These are phyloP conservation scores for Claviceps pusilla DNA, from an alignment of 2,329 filamentous ascomycete species.

Conservation along the genomic window DNA sequence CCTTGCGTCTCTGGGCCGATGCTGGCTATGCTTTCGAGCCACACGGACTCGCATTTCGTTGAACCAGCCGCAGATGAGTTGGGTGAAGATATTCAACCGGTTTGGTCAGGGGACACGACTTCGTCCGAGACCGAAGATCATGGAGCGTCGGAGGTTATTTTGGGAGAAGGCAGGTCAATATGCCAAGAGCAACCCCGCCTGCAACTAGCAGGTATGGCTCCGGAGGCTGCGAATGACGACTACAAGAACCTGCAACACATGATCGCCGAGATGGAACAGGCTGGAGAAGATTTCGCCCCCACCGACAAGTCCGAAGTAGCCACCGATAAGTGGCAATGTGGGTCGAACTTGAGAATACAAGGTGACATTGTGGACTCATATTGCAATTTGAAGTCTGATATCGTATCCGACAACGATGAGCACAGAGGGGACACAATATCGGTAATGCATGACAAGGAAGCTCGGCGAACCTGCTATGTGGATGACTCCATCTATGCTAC, in stretches of 20 bases:
- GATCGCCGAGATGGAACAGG: background rate
- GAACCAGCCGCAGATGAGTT: constrained; percentile 10
- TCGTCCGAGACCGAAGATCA: background rate
- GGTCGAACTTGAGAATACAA: constrained; percentile 25
- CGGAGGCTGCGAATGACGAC: background rate
- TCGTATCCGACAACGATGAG: constrained; percentile 40
- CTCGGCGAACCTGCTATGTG: background rate
- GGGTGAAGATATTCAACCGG: background rate
- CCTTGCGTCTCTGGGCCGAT: constrained; percentile 30
- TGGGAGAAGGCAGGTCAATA: background rate
- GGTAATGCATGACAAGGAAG: background rate
- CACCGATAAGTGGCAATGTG: background rate
- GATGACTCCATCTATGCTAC: background rate
- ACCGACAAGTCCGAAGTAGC: background rate
- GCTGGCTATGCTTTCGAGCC: constrained; percentile 29
- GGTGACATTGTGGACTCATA: constrained; percentile 32
- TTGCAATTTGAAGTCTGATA: constrained; percentile 29
- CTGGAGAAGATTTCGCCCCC: background rate
- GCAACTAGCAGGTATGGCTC: background rate
- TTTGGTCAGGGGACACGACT: background rate
- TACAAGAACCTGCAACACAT: background rate
- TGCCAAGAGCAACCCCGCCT: background rate
- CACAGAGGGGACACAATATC: constrained; percentile 12
- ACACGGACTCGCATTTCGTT: constrained; percentile 24
- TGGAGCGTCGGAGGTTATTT: background rate